Evolutionary conservation across 202 grass and related monocot genomes (phyloP).

Genomic region (Schoenoplectus triqueter): DNA sequence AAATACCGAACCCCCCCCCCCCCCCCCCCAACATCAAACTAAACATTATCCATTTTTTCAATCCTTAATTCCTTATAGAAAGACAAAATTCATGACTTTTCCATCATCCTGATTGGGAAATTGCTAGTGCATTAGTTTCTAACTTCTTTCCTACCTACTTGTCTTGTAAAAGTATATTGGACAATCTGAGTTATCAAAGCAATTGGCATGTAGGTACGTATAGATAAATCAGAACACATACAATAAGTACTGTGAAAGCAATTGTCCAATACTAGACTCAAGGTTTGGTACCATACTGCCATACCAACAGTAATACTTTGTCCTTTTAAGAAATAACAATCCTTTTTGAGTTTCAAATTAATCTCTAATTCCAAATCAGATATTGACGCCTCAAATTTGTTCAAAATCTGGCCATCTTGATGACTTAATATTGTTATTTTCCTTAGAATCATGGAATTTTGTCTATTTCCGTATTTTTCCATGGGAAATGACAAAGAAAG

Average conservation of each 20-base stretch:
- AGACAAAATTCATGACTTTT: background rate
- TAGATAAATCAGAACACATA: background rate
- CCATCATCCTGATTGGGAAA: background rate
- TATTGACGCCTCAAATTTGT: background rate
- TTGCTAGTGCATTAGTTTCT: background rate
- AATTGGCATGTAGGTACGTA: conserved; percentile 4
- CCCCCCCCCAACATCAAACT: no score
- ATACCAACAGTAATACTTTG: background rate
- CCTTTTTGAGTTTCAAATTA: background rate
- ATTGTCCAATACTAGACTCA: background rate
- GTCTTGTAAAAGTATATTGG: background rate
- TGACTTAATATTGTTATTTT: conserved; percentile 2
- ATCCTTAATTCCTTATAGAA: background rate
- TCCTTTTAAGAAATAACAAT: background rate
- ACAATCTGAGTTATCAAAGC: background rate
- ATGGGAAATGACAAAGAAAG: background rate
- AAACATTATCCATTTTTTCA: background rate
- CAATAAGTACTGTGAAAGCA: background rate
- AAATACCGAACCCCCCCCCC: background rate
- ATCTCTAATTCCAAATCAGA: background rate
- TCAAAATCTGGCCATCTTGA: background rate
- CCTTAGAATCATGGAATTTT: background rate
- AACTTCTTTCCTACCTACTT: background rate
- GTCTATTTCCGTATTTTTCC: conserved; percentile 5
- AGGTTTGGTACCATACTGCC: background rate